These are phyloP conservation scores for Plantago elongata DNA, from an alignment of 257 asterid genomes.

Conservation along the genomic window DNA sequence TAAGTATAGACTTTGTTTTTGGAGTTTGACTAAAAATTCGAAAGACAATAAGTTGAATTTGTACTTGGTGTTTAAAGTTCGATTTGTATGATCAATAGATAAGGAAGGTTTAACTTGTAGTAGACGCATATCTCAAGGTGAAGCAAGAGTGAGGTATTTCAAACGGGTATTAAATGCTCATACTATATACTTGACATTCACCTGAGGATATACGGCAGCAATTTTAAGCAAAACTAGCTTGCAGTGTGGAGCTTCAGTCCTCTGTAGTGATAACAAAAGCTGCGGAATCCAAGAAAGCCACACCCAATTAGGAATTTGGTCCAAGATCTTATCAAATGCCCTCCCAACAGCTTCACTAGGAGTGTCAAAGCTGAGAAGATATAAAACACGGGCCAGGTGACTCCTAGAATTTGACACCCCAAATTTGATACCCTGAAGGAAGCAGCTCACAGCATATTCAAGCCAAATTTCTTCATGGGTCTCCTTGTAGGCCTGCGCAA, in stretches of 20 bases:
- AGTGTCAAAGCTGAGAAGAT: constrained; percentile 95
- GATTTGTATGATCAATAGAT: too few species aligned
- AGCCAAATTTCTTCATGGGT: constrained; percentile 94
- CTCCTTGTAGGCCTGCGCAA: constrained; percentile 73
- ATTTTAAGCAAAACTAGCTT: constrained; percentile 87
- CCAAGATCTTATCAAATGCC: constrained; percentile 91
- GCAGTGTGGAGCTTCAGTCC: constrained; percentile 95
- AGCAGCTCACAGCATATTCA: constrained; percentile 98
- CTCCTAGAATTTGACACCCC: constrained; percentile 94
- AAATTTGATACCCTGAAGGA: constrained; percentile 91
- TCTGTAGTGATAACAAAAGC: constrained; percentile 82
- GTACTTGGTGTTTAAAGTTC: neutral
- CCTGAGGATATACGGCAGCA: constrained; percentile 95
- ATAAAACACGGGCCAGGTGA: constrained; percentile 93
- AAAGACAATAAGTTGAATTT: neutral
- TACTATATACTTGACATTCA: constrained; percentile 25
- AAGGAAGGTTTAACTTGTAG: too few species aligned
- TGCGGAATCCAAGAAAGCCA: constrained; percentile 99
- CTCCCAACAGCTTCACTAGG: constrained; percentile 91
- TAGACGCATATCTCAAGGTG: too few species aligned
- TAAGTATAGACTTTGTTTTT: neutral
- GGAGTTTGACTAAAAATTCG: neutral
- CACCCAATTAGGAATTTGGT: constrained; percentile 93
- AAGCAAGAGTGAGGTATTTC: too few species aligned
- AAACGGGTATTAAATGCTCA: neutral